Evolutionary conservation across 352 stramenopile genomes (phyloP).

Genomic region (Phytopythium litorale): DNA sequence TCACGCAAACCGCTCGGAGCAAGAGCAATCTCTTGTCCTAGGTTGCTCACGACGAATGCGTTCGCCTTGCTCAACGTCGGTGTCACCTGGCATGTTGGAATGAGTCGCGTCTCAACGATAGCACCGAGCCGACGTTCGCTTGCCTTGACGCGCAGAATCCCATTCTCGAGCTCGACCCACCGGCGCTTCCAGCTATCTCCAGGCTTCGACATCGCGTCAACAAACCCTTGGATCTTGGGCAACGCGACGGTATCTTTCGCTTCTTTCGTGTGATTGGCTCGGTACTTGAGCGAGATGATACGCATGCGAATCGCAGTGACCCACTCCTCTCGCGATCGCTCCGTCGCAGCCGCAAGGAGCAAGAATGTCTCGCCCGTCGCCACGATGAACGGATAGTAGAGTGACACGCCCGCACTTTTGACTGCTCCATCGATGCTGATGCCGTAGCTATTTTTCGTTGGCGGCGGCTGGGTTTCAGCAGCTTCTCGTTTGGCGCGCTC

Average conservation of each 20-base stretch:
- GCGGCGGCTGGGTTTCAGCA: neutral
- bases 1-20: constrained; percentile 35
- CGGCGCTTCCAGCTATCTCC: constrained; percentile 47
- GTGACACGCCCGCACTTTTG: constrained; percentile 7
- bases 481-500: constrained; percentile 14
- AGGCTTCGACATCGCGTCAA: constrained; percentile 49
- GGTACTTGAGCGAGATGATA: constrained; percentile 66
- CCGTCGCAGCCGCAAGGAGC: constrained; percentile 34
- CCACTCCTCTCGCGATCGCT: constrained; percentile 54
- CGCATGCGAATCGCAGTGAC: constrained; percentile 57
- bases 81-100: constrained; percentile 43
- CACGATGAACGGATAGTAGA: constrained; percentile 55
- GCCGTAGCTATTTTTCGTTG: constrained; percentile 1
- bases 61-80: constrained; percentile 49
- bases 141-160: constrained; percentile 61
- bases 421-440: neutral
- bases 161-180: constrained; percentile 63
- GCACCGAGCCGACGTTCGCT: constrained; percentile 51
- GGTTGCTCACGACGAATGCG: constrained; percentile 46
- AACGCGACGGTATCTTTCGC: constrained; percentile 2
- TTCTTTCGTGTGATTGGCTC: constrained; percentile 22
- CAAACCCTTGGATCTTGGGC: constrained; percentile 44
- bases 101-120: constrained; percentile 44
- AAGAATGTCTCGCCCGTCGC: constrained; percentile 53
- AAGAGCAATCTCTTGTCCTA: constrained; percentile 43